A percentile compares a stretch with the other conserved stretches of the same genome.
Conservation (phyloP, 495 filamentous ascomycete species). For the Penicillium daleae region DNA sequence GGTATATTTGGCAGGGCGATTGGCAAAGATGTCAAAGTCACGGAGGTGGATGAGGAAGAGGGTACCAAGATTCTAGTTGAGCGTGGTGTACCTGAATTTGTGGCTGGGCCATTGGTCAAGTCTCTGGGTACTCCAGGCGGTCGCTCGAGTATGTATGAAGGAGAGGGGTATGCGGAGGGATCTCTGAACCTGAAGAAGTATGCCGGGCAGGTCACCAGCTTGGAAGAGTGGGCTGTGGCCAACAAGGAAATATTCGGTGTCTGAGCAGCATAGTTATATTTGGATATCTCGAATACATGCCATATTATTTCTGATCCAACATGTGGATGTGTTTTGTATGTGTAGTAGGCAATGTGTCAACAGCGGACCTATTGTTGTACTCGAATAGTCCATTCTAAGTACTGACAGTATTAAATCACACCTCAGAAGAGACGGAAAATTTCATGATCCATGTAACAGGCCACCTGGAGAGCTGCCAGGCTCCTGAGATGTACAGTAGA, state of each 20-base stretch:
- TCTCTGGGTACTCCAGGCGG: background rate
- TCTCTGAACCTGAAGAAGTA: background rate
- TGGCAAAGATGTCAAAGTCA: slow-evolving; percentile 8
- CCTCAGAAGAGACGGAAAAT: background rate
- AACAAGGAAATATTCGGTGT: slow-evolving; percentile 9
- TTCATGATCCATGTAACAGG: too few relatives aligned
- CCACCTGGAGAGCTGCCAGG: too few relatives aligned
- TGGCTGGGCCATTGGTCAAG: slow-evolving; percentile 3
- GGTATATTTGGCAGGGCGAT: slow-evolving; percentile 4
- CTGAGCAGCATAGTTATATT: background rate
- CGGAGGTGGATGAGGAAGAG: slow-evolving; percentile 6
- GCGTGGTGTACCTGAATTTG: background rate
- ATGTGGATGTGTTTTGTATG: background rate
- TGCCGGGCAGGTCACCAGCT: slow-evolving; percentile 4
- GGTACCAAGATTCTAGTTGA: background rate
- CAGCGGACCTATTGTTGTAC: too few relatives aligned
- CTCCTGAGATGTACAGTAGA: background rate
- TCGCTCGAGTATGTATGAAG: background rate
- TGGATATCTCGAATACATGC: background rate
- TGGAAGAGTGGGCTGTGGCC: slow-evolving; percentile 5
- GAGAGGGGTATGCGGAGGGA: background rate
- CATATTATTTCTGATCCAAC: background rate
- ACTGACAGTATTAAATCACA: background rate
- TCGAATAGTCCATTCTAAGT: background rate
- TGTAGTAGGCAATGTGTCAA: background rate